These are phyloP conservation scores for Sarocladium oryzae DNA, from an alignment of 2,329 filamentous ascomycete species.

Conservation along the genomic window DNA sequence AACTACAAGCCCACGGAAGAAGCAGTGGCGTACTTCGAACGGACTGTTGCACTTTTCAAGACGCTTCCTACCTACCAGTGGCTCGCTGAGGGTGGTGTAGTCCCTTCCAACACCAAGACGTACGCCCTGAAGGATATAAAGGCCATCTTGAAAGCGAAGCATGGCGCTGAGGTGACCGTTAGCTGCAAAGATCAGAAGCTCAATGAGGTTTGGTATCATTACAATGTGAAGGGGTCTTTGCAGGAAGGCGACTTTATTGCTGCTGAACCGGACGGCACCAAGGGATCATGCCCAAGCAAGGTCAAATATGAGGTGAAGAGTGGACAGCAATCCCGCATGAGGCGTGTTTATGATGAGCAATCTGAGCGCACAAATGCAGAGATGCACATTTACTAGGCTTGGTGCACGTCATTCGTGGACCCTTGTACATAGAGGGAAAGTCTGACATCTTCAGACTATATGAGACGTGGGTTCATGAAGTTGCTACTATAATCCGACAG, in stretches of 20 bases:
- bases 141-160: conserved; percentile 45
- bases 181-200: conserved; percentile 44
- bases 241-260: conserved; percentile 56
- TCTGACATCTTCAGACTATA: too few species aligned
- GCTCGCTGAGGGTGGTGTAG: conserved; percentile 55
- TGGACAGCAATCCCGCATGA: neutral
- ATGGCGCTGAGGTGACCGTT: conserved; percentile 50
- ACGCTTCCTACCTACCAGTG: conserved; percentile 56
- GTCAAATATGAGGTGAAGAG: conserved; percentile 49
- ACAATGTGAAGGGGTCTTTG: conserved; percentile 51
- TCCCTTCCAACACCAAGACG: conserved; percentile 45
- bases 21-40: conserved; percentile 63
- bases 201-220: conserved; percentile 56
- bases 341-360: neutral
- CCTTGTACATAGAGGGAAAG: too few species aligned
- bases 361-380: neutral
- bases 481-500: too few species aligned
- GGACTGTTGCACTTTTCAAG: conserved; percentile 60
- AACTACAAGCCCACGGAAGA: conserved; percentile 55
- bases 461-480: too few species aligned
- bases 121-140: conserved; percentile 56
- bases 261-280: conserved; percentile 47
- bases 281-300: conserved; percentile 56
- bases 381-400: neutral
- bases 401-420: too few species aligned